These are phyloP conservation scores for Colletotrichum gigasporum DNA, from an alignment of 2,329 filamentous ascomycete species.

Conservation along the genomic window DNA sequence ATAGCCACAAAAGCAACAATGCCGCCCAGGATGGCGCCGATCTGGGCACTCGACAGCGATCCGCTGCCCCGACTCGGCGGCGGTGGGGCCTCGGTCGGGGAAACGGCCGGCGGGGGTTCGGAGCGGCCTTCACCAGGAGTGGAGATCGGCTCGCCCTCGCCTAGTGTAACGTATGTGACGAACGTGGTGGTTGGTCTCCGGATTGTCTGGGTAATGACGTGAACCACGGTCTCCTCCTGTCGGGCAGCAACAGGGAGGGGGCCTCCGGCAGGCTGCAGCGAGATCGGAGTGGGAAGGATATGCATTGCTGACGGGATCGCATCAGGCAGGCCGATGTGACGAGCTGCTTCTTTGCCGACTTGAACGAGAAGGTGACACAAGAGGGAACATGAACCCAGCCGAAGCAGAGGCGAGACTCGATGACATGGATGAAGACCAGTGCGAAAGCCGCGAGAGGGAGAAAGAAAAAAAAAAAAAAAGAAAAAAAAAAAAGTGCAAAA, in stretches of 20 bases:
- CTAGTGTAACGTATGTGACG: slow-evolving; percentile 45
- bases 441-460: not conserved
- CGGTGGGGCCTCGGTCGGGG: slow-evolving; percentile 23
- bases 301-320: slow-evolving; percentile 22
- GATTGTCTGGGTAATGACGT: slow-evolving; percentile 47
- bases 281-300: slow-evolving; percentile 15
- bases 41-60: slow-evolving; percentile 45
- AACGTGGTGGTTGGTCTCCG: slow-evolving; percentile 46
- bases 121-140: slow-evolving; percentile 25
- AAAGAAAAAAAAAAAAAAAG: not conserved
- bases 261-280: slow-evolving; percentile 4
- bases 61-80: slow-evolving; percentile 18
- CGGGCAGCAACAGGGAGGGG: slow-evolving; percentile 11
- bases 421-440: not conserved
- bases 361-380: not conserved
- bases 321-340: slow-evolving; percentile 1
- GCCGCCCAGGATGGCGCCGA: slow-evolving; percentile 52
- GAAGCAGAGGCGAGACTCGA: not conserved
- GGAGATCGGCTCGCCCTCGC: slow-evolving; percentile 23
- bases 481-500: slow-evolving; percentile 13
- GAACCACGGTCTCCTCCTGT: slow-evolving; percentile 14
- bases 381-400: not conserved
- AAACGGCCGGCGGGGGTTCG: slow-evolving; percentile 22
- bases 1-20: slow-evolving; percentile 48
- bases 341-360: not conserved